Evolutionary conservation across 805 yeast genomes (phyloP), one percentile per base, ranked within the genome.

Genomic region (Schwanniomyces yamadae): DNA sequence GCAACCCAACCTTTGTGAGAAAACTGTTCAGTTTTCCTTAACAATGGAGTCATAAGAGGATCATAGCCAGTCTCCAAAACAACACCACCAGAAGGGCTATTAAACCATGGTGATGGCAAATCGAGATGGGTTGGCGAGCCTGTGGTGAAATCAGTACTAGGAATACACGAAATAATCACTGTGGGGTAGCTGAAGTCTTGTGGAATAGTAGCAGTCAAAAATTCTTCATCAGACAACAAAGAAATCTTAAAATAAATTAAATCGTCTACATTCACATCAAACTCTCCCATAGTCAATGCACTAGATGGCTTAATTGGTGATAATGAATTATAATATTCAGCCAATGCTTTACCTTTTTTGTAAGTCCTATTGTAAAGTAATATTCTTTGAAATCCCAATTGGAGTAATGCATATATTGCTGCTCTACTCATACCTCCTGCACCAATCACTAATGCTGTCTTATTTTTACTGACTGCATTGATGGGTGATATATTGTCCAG

Each of bases 381-480:
- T 13, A 48, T 37, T 6, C 39, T 41, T 23, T 31, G 27, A 31
- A 31, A 43, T 4, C 49, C 49, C 10, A 48, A 31, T 28, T 36
- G 36, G 16, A 46, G 39, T 28, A 44, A 35, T 1, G 50, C 45
- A 31, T 48, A 48, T n/a, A 48, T 30, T 3, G 47, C 37, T 11
- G 52, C 40, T 19, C 48, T 35, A 28, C 47, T 39, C 40, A 44
- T 42, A 19, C 49, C 46, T 16, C 50, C 49, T 14, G 49, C 46
- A 7, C 53, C 53, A 6, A 48, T 19, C 0, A 48, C 46, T 28
- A 48, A 33, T 7, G 49, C 50, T 11, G 43, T 31, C 23, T 42
- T 44, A n/a, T 34, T 25, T 14, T 31, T 20, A 19, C 42, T 41
- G 4, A 41, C 49, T 11, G 42, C 41, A 34, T 48, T 48, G 17